These are phyloP conservation scores for Podospora bellae-mahoneyi DNA, from an alignment of 495 filamentous ascomycete species.

Conservation along the genomic window DNA sequence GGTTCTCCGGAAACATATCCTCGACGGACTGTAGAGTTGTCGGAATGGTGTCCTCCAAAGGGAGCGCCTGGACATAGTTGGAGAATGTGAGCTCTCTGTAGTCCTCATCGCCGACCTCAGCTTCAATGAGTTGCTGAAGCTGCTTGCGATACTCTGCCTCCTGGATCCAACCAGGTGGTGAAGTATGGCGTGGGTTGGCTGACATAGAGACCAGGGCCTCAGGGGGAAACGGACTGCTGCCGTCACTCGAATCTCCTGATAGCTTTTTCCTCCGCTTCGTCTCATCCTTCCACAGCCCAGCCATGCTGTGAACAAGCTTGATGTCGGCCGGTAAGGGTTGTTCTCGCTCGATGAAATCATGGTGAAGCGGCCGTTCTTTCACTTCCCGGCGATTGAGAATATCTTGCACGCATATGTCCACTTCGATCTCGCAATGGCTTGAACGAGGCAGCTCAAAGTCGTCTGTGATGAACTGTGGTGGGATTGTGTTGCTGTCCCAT, in stretches of 20 bases:
- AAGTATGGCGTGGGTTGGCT: constrained; percentile 66
- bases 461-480: constrained; percentile 50
- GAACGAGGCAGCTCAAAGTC: constrained; percentile 64
- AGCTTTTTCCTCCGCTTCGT: constrained; percentile 68
- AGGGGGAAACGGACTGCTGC: constrained; percentile 68
- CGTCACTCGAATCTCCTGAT: constrained; percentile 59
- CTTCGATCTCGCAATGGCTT: constrained; percentile 84
- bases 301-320: constrained; percentile 88
- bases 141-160: constrained; percentile 76
- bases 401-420: constrained; percentile 82
- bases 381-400: constrained; percentile 81
- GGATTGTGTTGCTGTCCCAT: constrained; percentile 73
- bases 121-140: constrained; percentile 54
- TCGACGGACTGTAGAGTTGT: constrained; percentile 78
- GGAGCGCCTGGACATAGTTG: constrained; percentile 52
- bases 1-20: constrained; percentile 73
- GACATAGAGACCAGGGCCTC: constrained; percentile 86
- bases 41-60: constrained; percentile 58
- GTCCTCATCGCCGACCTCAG: constrained; percentile 57
- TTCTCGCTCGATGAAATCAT: constrained; percentile 80
- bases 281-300: constrained; percentile 90
- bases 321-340: constrained; percentile 61
- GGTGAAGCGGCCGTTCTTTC: constrained; percentile 69
- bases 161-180: constrained; percentile 78
- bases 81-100: constrained; percentile 56